A percentile compares a stretch with the other conserved stretches of the same genome.
These are phyloP conservation scores for Penicillium hesseltinei DNA, from an alignment of 2,329 filamentous ascomycete species.

Conservation along the genomic window DNA sequence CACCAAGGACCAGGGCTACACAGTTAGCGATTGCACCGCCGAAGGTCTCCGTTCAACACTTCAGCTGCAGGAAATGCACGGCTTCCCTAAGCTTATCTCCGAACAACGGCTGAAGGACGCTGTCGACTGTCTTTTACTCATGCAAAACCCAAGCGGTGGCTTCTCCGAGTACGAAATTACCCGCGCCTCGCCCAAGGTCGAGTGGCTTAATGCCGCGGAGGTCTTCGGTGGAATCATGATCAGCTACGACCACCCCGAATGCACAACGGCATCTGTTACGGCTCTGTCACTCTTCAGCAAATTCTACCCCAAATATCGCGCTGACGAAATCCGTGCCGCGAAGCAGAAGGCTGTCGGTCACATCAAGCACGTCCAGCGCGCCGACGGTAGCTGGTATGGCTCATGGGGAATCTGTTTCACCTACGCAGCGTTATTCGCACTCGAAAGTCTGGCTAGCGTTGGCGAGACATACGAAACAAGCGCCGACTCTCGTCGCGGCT, in stretches of 20 bases:
- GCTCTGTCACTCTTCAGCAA: slow-evolving; percentile 78
- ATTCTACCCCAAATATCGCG: slow-evolving; percentile 77
- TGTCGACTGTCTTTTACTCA: slow-evolving; percentile 83
- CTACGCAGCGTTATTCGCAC: slow-evolving; percentile 93
- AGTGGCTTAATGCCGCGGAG: slow-evolving; percentile 90
- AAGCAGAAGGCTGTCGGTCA: slow-evolving; percentile 73
- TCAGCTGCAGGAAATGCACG: slow-evolving; percentile 73
- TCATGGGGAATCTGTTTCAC: slow-evolving; percentile 98
- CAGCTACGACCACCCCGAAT: slow-evolving; percentile 97
- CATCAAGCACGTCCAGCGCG: slow-evolving; percentile 74
- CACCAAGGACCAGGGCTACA: slow-evolving; percentile 88
- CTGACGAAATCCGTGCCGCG: slow-evolving; percentile 70
- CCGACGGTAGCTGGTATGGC: slow-evolving; percentile 95
- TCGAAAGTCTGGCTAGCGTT: slow-evolving; percentile 77
- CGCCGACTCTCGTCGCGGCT: slow-evolving; percentile 67
- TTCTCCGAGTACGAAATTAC: slow-evolving; percentile 87
- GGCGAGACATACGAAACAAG: slow-evolving; percentile 80
- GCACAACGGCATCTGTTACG: slow-evolving; percentile 91
- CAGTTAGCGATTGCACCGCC: slow-evolving; percentile 89
- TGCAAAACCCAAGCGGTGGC: slow-evolving; percentile 83
- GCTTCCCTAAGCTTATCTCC: slow-evolving; percentile 71
- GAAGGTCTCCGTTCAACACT: slow-evolving; percentile 87
- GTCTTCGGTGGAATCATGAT: slow-evolving; percentile 98
- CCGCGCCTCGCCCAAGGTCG: slow-evolving; percentile 72
- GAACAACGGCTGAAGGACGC: slow-evolving; percentile 80